A percentile compares a stretch with the other conserved stretches of the same genome.
These are phyloP conservation scores for Verticillium nonalfalfae DNA, from an alignment of 2,329 filamentous ascomycete genomes.

Conservation along the genomic window DNA sequence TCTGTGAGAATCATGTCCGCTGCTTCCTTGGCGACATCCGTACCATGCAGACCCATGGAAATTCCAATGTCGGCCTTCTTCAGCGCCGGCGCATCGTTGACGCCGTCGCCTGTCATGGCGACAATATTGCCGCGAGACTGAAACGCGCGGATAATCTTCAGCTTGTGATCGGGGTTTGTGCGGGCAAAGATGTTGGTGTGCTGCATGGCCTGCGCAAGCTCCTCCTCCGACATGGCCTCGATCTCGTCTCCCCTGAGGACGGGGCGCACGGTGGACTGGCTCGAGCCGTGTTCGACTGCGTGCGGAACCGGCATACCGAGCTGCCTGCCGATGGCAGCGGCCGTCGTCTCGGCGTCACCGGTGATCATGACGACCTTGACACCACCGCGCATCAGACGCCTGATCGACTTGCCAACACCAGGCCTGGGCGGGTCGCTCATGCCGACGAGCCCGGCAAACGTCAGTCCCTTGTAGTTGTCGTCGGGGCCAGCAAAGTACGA, in stretches of 20 bases:
- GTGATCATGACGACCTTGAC: slow-evolving; percentile 99
- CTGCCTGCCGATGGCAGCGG: slow-evolving; percentile 86
- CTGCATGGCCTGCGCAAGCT: slow-evolving; percentile 77
- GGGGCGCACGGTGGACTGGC: slow-evolving; percentile 55
- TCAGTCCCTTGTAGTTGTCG: slow-evolving; percentile 73
- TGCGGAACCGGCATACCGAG: slow-evolving; percentile 81
- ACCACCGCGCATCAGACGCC: slow-evolving; percentile 83
- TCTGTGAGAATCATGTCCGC: slow-evolving; percentile 91
- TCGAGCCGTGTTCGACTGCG: slow-evolving; percentile 42
- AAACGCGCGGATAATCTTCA: slow-evolving; percentile 90
- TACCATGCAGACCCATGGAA: slow-evolving; percentile 90
- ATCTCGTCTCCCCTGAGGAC: slow-evolving; percentile 87
- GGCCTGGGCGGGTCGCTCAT: slow-evolving; percentile 96
- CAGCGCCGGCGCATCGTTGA: slow-evolving; percentile 93
- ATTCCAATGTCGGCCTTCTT: slow-evolving; percentile 98
- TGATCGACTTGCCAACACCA: slow-evolving; percentile 83
- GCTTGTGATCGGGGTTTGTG: slow-evolving; percentile 94
- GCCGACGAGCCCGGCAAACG: slow-evolving; percentile 87
- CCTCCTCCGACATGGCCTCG: slow-evolving; percentile 82
- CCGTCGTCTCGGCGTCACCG: slow-evolving; percentile 91
- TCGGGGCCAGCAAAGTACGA: slow-evolving; percentile 15
- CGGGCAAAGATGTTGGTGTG: slow-evolving; percentile 92
- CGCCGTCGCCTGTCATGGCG: slow-evolving; percentile 97
- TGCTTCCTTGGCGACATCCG: slow-evolving; percentile 94
- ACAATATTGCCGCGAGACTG: slow-evolving; percentile 93